Percentiles rank a stretch among this genome's conserved stretches.
Evolutionary conservation across 371 early-diverging fungal species (phyloP).

Genomic region (Mortierella sp.): DNA sequence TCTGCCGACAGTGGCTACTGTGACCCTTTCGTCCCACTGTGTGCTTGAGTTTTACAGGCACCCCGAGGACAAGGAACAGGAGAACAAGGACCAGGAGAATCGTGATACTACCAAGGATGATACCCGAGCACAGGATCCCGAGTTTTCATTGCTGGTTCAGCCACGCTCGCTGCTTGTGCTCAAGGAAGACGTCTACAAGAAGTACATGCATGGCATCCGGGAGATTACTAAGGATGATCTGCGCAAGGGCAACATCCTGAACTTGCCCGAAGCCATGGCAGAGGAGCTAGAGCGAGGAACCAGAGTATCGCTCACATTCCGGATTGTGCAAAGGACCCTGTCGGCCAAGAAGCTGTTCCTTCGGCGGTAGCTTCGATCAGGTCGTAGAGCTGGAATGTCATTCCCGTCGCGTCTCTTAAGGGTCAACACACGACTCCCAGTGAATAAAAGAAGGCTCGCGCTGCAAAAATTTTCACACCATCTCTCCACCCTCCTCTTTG

Average conservation of each 20-base stretch:
- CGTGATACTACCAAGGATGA: slow-evolving; percentile 4
- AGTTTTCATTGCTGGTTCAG: slow-evolving; percentile 49
- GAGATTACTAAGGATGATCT: slow-evolving; percentile 58
- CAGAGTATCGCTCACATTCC: slow-evolving; percentile 53
- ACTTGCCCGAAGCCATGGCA: slow-evolving; percentile 26
- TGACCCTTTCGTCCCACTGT: slow-evolving; percentile 64
- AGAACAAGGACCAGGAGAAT: not conserved
- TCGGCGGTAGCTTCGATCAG: slow-evolving; percentile 5
- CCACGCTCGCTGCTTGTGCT: slow-evolving; percentile 67
- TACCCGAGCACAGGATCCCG: slow-evolving; percentile 22
- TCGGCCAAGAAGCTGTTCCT: slow-evolving; percentile 20
- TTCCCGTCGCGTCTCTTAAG: not conserved
- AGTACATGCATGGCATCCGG: slow-evolving; percentile 69
- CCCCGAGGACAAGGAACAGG: slow-evolving; percentile 5
- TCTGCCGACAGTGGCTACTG: slow-evolving; percentile 68
- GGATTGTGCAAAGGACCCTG: slow-evolving; percentile 46
- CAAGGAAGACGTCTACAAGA: slow-evolving; percentile 62
- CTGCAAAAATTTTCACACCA: not conserved
- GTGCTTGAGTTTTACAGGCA: slow-evolving; percentile 64
- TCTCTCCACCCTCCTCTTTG: not conserved
- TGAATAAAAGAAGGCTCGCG: not conserved
- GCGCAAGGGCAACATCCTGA: slow-evolving; percentile 48
- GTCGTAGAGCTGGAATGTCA: not conserved
- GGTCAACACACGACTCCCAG: not conserved
- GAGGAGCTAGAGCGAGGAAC: slow-evolving; percentile 40